Evolutionary conservation across 768 basidiomycete genomes (phyloP), one percentile per base, ranked within the genome.

Genomic region (Exsudoporus frostii): DNA sequence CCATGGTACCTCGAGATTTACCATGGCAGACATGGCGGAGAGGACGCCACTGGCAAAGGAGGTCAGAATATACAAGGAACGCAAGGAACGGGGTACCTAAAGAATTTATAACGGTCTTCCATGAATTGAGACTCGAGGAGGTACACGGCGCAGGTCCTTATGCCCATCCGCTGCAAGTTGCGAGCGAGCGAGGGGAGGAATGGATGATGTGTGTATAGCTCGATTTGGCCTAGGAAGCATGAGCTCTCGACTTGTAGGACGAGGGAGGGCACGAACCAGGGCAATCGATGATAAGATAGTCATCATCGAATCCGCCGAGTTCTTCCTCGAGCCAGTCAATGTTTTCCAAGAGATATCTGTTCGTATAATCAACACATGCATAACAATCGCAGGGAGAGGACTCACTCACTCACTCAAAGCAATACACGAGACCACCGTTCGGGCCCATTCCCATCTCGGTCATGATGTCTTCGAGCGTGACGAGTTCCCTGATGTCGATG

Each of bases 281-380:
- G 62, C 92, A 95, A 73, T 95, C 93, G 55, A 94, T 82, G 54
- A 95, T 83, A 41, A 94, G 80, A 73, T 98, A 99, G 72, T 99
- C 97, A 64, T 98, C 89, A 27, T 97, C 95, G 69, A 82, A 99
- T 11, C 89, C 88, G 5, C 95, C 95, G 2, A 99, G 79, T 64
- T 96, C 91, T 66, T 98, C 96, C 62, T 97, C 91, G 29, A 98
- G 77, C 97, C 97, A 99, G 70, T 98, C 97, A 75, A 99, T 89
- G 65, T 99, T 97, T 67, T 98, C 84, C 59, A 97, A 73, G 49
- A 99, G 79, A 77, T 98, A 98, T 70, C 97, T 99, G 54, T 45
- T 49, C 1, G 33, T 7, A 13, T n/a, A 1, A 30, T 54, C 29
- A 29, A 49, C 10, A 30, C 42, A 27, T 25, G 50, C n/a, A 3